These are phyloP conservation scores for Fusarium praegraminearum DNA, from an alignment of 2,329 filamentous ascomycete species.

Conservation along the genomic window DNA sequence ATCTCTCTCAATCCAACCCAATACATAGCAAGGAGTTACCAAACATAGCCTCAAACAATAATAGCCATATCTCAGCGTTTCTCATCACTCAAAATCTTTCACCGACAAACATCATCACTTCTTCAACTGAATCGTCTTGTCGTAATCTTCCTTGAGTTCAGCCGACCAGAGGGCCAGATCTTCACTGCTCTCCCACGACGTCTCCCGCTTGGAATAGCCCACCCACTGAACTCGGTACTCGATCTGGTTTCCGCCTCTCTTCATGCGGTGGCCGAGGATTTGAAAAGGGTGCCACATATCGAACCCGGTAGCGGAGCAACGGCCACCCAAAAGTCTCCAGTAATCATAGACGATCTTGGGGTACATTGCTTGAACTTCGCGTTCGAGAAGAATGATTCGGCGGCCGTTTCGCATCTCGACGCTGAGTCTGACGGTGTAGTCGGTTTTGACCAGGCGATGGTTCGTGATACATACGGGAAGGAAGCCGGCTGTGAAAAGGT, in stretches of 20 bases:
- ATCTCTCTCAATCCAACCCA: too few relatives aligned
- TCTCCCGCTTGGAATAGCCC: background rate
- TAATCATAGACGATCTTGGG: rapidly evolving
- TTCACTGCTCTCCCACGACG: background rate
- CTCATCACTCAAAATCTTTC: background rate
- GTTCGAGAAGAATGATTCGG: background rate
- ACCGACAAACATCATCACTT: background rate
- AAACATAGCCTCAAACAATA: too few relatives aligned
- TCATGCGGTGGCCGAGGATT: background rate
- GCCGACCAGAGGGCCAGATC: background rate
- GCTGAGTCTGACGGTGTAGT: background rate
- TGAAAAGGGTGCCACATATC: background rate
- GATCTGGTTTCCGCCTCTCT: rapidly evolving
- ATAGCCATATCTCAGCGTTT: too few relatives aligned
- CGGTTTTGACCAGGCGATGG: background rate
- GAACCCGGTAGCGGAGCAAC: rapidly evolving
- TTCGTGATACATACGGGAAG: background rate
- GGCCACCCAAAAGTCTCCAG: background rate
- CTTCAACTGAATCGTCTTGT: background rate
- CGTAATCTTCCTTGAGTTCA: background rate
- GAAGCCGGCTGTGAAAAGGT: background rate
- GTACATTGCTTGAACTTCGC: background rate
- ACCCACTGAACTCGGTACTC: background rate
- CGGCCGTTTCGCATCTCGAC: background rate
- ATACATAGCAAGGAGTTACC: too few relatives aligned